A percentile compares a stretch with the other conserved stretches of the same genome.
Evolutionary conservation across 2,329 filamentous ascomycete genomes (phyloP).

Genomic region (Cercospora canescens): DNA sequence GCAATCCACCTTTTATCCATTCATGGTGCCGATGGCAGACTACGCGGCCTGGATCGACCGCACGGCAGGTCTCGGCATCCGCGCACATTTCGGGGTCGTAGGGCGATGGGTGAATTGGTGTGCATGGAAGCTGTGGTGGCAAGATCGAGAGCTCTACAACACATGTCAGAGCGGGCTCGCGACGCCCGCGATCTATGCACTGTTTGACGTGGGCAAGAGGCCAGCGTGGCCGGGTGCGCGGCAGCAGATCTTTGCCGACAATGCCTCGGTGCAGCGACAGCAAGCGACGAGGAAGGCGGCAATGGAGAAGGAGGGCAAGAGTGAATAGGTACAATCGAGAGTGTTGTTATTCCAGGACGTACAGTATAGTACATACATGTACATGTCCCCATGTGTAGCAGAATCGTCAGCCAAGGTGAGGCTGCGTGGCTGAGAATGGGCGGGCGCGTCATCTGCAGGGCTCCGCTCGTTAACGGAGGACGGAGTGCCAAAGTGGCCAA

Average conservation of each 20-base stretch:
- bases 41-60: constrained; percentile 36
- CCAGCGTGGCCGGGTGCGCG: constrained; percentile 36
- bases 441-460: constrained; percentile 4
- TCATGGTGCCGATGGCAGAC: constrained; percentile 26
- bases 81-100: constrained; percentile 34
- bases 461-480: too few relatives aligned
- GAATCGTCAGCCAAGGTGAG: neutral
- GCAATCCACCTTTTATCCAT: constrained; percentile 25
- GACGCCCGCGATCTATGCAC: constrained; percentile 36
- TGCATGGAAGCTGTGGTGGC: constrained; percentile 40
- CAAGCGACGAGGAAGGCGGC: neutral
- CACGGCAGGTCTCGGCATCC: constrained; percentile 35
- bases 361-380: too few relatives aligned
- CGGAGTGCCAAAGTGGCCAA: too few relatives aligned
- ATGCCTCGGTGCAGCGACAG: constrained; percentile 3
- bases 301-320: neutral
- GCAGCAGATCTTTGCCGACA: constrained; percentile 26
- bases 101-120: constrained; percentile 24
- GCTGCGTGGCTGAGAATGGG: neutral
- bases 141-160: constrained; percentile 35
- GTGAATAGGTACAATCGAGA: neutral
- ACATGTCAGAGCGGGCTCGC: constrained; percentile 37
- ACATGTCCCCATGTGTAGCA: too few relatives aligned
- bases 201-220: constrained; percentile 38
- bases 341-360: neutral